phyloP scores from a whole-genome alignment of 1,284 basidiomycete species.

The Ustilago shanxiensis region DNA sequence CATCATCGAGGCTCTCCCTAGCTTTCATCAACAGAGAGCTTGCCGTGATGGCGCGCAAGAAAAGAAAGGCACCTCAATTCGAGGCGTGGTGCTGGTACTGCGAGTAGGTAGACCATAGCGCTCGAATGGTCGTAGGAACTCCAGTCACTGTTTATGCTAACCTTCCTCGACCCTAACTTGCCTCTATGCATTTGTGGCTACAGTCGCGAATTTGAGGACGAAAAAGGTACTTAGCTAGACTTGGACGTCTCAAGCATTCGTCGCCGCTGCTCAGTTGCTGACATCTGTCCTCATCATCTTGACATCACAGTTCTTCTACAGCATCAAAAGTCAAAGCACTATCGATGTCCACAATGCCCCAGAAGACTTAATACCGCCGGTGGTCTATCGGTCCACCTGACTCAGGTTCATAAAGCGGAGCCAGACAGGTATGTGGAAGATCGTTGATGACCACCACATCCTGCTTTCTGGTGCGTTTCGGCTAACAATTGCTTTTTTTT shows the following conservation, averaged over 20 bases:
- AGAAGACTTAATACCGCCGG: constrained; percentile 95
- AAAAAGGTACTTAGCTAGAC: constrained; percentile 53
- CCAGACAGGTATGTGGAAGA: constrained; percentile 92
- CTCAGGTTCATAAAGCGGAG: constrained; percentile 98
- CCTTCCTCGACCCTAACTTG: background rate
- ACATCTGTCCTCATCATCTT: no score
- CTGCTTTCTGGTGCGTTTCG: background rate
- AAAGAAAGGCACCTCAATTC: constrained; percentile 65
- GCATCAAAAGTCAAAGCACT: constrained; percentile 99
- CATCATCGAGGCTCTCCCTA: constrained; percentile 1
- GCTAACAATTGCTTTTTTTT: constrained; percentile 33
- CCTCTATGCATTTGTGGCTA: background rate
- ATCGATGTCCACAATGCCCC: constrained; percentile 96
- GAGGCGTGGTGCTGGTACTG: constrained; percentile 96
- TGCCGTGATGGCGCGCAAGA: constrained; percentile 68
- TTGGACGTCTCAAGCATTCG: no score
- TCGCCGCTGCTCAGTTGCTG: no score
- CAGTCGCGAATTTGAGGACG: constrained; percentile 69
- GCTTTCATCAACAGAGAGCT: background rate
- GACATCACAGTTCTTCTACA: constrained; percentile 85
- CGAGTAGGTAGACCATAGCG: constrained; percentile 77
- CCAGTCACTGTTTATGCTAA: constrained; percentile 5
- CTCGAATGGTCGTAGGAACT: background rate
- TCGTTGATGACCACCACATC: no score
- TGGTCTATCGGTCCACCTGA: constrained; percentile 96